Percentiles rank a stretch among this genome's conserved stretches.
These are phyloP conservation scores for Bidens hawaiensis DNA, from an alignment of 140 eudicot species.

Conservation along the genomic window DNA sequence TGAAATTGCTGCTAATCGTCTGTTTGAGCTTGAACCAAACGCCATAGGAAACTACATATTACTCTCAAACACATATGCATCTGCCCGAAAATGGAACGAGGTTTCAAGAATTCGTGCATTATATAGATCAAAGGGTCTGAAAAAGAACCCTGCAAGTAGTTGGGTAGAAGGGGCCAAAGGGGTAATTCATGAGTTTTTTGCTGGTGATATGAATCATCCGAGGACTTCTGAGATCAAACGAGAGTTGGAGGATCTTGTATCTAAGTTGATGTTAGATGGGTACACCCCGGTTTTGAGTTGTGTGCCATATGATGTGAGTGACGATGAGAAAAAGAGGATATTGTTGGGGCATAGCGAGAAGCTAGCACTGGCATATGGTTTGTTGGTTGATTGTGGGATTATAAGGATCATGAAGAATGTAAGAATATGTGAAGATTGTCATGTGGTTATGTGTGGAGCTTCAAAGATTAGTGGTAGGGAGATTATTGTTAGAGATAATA, in stretches of 20 bases:
- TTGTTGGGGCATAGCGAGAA: slow-evolving; percentile 17
- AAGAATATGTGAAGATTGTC: slow-evolving; percentile 25
- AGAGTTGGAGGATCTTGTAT: slow-evolving; percentile 3
- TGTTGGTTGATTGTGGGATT: slow-evolving; percentile 6
- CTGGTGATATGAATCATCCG: slow-evolving; percentile 14
- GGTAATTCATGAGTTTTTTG: slow-evolving; percentile 20
- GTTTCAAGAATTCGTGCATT: slow-evolving; percentile 12
- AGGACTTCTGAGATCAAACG: slow-evolving; percentile 7
- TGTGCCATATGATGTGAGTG: slow-evolving; percentile 10
- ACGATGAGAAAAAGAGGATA: slow-evolving; percentile 16
- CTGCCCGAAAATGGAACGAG: slow-evolving; percentile 11
- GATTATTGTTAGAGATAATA: slow-evolving; percentile 20
- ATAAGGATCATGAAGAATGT: slow-evolving; percentile 16
- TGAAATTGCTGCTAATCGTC: slow-evolving; percentile 7
- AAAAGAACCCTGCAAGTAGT: slow-evolving; percentile 18
- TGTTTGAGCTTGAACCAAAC: slow-evolving; percentile 10
- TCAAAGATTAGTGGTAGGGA: slow-evolving; percentile 17
- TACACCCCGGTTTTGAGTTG: slow-evolving; percentile 7
- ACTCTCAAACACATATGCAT: slow-evolving; percentile 16
- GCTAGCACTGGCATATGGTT: slow-evolving; percentile 9
- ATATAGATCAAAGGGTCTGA: slow-evolving; percentile 7
- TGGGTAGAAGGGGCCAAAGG: slow-evolving; percentile 19
- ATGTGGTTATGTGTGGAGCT: slow-evolving; percentile 21
- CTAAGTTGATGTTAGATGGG: slow-evolving; percentile 5
- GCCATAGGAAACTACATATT: slow-evolving; percentile 17